Base-by-base conservation (phyloP, 805 yeast genomes). In the Vanderwaltozyma polyspora region DNA sequence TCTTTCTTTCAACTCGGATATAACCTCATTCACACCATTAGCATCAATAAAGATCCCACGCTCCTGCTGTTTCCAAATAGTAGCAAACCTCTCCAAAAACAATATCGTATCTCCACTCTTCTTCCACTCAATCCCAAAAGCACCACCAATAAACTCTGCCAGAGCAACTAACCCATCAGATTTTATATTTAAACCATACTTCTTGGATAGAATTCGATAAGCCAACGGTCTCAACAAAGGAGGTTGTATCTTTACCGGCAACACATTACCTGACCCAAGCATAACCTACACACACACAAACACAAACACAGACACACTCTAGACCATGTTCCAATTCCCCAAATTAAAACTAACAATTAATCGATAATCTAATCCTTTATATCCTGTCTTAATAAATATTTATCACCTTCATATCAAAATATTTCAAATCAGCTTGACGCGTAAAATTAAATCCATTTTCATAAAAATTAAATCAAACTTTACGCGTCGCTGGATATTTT, bases 211-310 rank as follows among this genome's bases (percentile, higher is more conserved):
- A 2, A 89, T 72, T 27, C 98, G 66, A 55, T 87, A 91, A 0
- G 96, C 96, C 32, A 89, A 62, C 1, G 98, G 98, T 29, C 98
- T 70, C 29, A 91, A 63, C 49, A 82, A 82, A 0, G 89, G 73
- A 0, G 95, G 84, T 34, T 76, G 81, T 2, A 89, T 72, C 37
- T 70, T 68, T 2, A 84, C 76, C 0, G 96, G 96, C 10, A 87
- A 67, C 14, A 68, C 73, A 17, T 38, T 42, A 3, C 49, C 51
- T 13, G 47, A 29, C n/a, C 38, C 32, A 25, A 48, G 38, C 52
- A 50, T 48, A 8, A 12, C 6, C 10, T 7, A 21, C 6, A 21
- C 9, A 21, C 6, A 21, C 6, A 6, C 23, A 21, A 21, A 21
- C 6, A 21, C 10, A 21, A 6, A 6, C 6, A 21, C 6, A 21